These are phyloP conservation scores for Leccinum boreale DNA, from an alignment of 768 basidiomycete genomes.

Conservation along the genomic window DNA sequence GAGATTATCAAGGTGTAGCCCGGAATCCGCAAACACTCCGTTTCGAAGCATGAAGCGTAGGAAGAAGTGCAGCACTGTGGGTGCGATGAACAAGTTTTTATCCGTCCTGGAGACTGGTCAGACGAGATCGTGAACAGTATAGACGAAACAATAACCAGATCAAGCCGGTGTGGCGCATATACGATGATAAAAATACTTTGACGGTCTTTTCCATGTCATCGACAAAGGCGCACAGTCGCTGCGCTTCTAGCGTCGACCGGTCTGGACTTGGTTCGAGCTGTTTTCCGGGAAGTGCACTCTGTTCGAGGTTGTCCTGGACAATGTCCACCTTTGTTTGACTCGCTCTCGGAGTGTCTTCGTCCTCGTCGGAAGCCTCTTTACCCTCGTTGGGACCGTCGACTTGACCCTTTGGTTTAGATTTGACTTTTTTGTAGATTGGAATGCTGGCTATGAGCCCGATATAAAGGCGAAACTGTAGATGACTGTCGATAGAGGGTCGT, in stretches of 20 bases:
- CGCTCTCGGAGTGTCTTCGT: constrained; percentile 22
- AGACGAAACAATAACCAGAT: constrained; percentile 47
- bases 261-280: constrained; percentile 22
- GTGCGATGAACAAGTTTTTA: constrained; percentile 39
- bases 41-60: constrained; percentile 45
- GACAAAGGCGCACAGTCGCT: constrained; percentile 48
- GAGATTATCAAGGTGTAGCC: constrained; percentile 28
- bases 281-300: constrained; percentile 28
- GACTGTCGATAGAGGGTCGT: background rate
- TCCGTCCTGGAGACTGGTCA: constrained; percentile 36
- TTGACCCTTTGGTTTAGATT: constrained; percentile 13
- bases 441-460: constrained; percentile 29
- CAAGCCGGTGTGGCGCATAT: constrained; percentile 61
- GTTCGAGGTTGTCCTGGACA: constrained; percentile 30
- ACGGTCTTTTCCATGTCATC: constrained; percentile 56
- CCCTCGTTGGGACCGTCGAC: constrained; percentile 32
- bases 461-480: constrained; percentile 30
- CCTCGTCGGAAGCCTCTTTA: constrained; percentile 29
- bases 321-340: constrained; percentile 19
- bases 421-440: constrained; percentile 30
- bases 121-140: background rate
- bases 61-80: constrained; percentile 44
- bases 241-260: constrained; percentile 7
- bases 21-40: constrained; percentile 36
- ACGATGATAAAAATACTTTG: constrained; percentile 67